Evolutionary conservation across 2,329 filamentous ascomycete species (phyloP).

Genomic region (Aspergillus sp.): DNA sequence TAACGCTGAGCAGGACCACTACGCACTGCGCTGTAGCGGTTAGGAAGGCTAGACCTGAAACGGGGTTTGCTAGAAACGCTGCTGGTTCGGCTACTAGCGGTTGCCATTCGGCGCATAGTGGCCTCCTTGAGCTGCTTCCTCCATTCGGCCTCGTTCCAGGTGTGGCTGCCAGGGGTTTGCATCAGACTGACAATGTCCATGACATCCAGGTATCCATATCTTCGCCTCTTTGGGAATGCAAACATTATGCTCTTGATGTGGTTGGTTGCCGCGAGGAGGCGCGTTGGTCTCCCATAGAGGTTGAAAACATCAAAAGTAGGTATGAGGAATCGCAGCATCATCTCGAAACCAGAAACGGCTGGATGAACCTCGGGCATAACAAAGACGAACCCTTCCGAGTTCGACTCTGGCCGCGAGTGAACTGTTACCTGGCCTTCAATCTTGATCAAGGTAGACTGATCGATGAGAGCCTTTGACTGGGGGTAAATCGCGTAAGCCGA

Average conservation of each 20-base stretch:
- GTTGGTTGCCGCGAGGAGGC: constrained; percentile 79
- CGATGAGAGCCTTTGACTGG: constrained; percentile 86
- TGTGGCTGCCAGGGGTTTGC: constrained; percentile 66
- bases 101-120: constrained; percentile 53
- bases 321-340: constrained; percentile 87
- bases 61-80: constrained; percentile 53
- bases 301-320: constrained; percentile 90
- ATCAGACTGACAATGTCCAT: constrained; percentile 80
- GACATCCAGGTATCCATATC: constrained; percentile 87
- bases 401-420: constrained; percentile 70
- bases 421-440: constrained; percentile 88
- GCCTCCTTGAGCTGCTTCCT: constrained; percentile 82
- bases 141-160: constrained; percentile 87
- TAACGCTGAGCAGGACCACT: constrained; percentile 21
- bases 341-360: constrained; percentile 91
- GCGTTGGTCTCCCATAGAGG: constrained; percentile 82
- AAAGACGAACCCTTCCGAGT: constrained; percentile 91
- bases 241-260: constrained; percentile 95
- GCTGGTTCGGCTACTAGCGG: constrained; percentile 38
- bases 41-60: constrained; percentile 33
- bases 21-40: constrained; percentile 30
- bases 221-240: constrained; percentile 83
- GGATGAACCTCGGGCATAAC: constrained; percentile 93
- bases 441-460: constrained; percentile 90
- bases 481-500: constrained; percentile 95